Evolutionary conservation across 2,329 filamentous ascomycete species (phyloP).

Genomic region (Epichloe glyceriae): DNA sequence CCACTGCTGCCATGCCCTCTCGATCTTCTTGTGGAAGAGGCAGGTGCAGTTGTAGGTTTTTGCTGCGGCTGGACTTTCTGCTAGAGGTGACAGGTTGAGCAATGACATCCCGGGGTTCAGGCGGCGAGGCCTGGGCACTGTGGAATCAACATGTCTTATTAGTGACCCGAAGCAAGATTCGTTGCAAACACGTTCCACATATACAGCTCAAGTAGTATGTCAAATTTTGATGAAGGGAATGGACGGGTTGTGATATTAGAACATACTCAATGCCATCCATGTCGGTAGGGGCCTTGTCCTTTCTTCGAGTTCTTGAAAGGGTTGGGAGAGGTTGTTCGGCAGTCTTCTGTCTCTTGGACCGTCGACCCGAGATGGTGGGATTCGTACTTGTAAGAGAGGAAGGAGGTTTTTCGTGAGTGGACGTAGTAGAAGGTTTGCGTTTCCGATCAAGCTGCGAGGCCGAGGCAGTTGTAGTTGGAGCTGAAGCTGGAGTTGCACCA

Average conservation of each 20-base stretch:
- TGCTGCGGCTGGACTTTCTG: slow-evolving; percentile 60
- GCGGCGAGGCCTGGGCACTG: slow-evolving; percentile 33
- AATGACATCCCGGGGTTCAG: slow-evolving; percentile 46
- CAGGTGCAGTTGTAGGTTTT: slow-evolving; percentile 38
- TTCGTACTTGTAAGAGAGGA: slow-evolving; percentile 23
- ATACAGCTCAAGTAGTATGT: neutral
- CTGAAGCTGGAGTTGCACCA: slow-evolving; percentile 4
- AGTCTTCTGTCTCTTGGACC: slow-evolving; percentile 60
- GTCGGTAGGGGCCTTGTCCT: slow-evolving; percentile 45
- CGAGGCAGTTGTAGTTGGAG: slow-evolving; percentile 15
- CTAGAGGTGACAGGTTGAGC: slow-evolving; percentile 51
- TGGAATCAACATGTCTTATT: slow-evolving; percentile 7
- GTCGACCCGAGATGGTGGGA: slow-evolving; percentile 34
- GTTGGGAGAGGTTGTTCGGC: slow-evolving; percentile 30
- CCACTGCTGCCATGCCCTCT: slow-evolving; percentile 41
- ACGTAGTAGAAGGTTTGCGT: slow-evolving; percentile 50
- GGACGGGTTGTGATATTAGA: neutral
- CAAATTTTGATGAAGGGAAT: neutral
- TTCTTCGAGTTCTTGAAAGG: slow-evolving; percentile 38
- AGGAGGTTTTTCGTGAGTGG: slow-evolving; percentile 29
- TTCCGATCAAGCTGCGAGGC: slow-evolving; percentile 48
- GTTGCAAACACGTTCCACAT: neutral
- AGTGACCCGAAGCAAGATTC: neutral
- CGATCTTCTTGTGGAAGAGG: slow-evolving; percentile 31
- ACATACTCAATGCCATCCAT: slow-evolving; percentile 65